A percentile compares a stretch with the other conserved stretches of the same genome.
Conservation (phyloP, 192 early-diverging fungal genomes). For the Umbelopsis isabellina region DNA sequence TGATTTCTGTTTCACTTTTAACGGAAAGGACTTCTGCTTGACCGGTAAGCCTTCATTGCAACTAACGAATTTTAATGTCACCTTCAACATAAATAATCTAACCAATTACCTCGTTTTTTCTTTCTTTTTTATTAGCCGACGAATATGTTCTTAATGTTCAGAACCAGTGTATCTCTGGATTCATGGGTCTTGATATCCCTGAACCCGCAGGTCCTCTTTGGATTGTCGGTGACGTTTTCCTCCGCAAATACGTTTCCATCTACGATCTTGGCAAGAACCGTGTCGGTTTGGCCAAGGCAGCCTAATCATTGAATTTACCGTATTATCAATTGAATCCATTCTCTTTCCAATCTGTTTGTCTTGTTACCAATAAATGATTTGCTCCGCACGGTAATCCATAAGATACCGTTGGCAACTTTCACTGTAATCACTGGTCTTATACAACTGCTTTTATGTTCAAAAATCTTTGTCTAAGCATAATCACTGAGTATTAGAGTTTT, state of each 20-base stretch:
- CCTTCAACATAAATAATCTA: no score
- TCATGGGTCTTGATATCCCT: slow-evolving; percentile 93
- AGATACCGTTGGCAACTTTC: no score
- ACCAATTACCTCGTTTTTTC: not conserved
- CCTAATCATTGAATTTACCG: no score
- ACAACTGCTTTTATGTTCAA: no score
- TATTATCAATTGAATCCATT: no score
- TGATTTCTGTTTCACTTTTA: slow-evolving; percentile 72
- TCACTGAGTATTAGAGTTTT: no score
- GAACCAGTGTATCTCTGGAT: slow-evolving; percentile 73
- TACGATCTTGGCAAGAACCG: slow-evolving; percentile 72
- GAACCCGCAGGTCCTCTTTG: slow-evolving; percentile 44
- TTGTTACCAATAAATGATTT: no score
- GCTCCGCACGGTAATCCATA: no score
- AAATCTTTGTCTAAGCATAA: no score
- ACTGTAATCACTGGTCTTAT: no score
- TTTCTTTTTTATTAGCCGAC: slow-evolving; percentile 43
- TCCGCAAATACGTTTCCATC: slow-evolving; percentile 80
- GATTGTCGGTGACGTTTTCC: slow-evolving; percentile 77
- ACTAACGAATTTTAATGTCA: not conserved
- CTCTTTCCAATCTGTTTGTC: no score
- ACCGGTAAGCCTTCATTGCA: slow-evolving; percentile 30
- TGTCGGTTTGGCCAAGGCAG: slow-evolving; percentile 62
- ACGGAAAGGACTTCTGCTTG: slow-evolving; percentile 57
- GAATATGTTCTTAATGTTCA: slow-evolving; percentile 73